Conservation (phyloP, 73 alveolate genomes). For the Tetrahymena thermophila region DNA sequence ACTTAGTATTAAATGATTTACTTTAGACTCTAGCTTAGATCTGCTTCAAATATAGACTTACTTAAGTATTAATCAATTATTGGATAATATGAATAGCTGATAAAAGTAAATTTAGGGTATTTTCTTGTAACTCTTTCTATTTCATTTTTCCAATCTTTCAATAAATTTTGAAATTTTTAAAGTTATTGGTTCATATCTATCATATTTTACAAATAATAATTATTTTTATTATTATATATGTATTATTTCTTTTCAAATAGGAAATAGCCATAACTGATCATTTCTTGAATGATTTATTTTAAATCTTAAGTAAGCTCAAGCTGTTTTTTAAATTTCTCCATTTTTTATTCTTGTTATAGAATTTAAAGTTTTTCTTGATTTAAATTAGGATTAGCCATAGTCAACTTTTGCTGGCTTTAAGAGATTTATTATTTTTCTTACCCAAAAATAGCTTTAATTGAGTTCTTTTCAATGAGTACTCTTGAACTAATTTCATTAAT, state of each 20-base stretch:
- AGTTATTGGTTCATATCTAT: background rate
- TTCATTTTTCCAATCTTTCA: background rate
- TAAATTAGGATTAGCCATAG: background rate
- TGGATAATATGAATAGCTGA: background rate
- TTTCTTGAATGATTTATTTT: background rate
- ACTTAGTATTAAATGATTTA: background rate
- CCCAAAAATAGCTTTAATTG: background rate
- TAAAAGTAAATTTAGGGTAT: background rate
- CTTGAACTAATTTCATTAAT: background rate
- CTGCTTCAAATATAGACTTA: background rate
- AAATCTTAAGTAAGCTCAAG: background rate
- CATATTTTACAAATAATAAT: background rate
- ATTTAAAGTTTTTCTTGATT: background rate
- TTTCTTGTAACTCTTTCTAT: background rate
- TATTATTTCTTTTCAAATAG: background rate
- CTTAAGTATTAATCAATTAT: background rate
- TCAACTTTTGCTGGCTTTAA: background rate
- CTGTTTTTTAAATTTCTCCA: background rate
- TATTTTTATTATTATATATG: background rate
- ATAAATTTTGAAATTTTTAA: background rate
- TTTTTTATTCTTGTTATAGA: background rate
- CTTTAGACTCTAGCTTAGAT: background rate
- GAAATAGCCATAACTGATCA: background rate
- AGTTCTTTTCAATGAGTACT: background rate
- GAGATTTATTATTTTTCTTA: background rate